Conservation (phyloP, 805 yeast genomes). For the Cyberlindnera nakhonratchasimensis region DNA sequence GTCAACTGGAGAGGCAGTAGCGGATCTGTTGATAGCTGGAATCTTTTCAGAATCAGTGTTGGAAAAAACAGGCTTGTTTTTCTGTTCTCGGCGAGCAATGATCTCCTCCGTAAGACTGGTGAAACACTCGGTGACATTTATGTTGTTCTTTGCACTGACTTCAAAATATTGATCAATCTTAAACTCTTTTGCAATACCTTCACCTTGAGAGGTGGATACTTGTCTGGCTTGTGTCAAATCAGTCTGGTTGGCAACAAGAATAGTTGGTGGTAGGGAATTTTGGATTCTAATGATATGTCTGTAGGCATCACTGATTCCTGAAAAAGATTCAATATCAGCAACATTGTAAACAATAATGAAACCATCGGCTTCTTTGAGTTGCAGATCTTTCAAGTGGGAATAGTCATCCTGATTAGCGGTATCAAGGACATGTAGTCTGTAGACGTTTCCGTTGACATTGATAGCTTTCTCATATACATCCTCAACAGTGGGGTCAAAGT, state of each 20-base stretch:
- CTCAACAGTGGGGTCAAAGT: conserved; percentile 66
- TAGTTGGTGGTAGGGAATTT: conserved; percentile 19
- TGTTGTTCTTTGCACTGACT: conserved; percentile 19
- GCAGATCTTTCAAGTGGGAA: conserved; percentile 58
- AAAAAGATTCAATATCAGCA: conserved; percentile 15
- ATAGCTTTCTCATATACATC: conserved; percentile 60
- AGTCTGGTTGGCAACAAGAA: conserved; percentile 20
- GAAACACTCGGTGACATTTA: conserved; percentile 19
- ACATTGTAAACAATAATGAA: conserved; percentile 21
- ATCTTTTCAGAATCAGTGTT: neutral
- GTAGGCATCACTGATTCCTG: conserved; percentile 11
- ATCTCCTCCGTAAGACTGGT: conserved; percentile 6
- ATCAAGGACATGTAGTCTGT: conserved; percentile 59
- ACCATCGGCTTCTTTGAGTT: conserved; percentile 24
- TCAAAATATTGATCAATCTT: conserved; percentile 16
- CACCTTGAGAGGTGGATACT: conserved; percentile 17
- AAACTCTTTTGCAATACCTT: conserved; percentile 16
- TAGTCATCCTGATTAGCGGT: conserved; percentile 84
- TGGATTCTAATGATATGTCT: conserved; percentile 21
- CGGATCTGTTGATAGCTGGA: neutral
- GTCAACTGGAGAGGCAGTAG: neutral
- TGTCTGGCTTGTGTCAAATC: conserved; percentile 15
- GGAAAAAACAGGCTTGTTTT: neutral
- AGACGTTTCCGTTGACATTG: conserved; percentile 49
- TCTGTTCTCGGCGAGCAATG: neutral